A percentile compares a stretch with the other conserved stretches of the same genome.
phyloP scores from a whole-genome alignment of 805 yeast species.

The Ogataea parapolymorpha region DNA sequence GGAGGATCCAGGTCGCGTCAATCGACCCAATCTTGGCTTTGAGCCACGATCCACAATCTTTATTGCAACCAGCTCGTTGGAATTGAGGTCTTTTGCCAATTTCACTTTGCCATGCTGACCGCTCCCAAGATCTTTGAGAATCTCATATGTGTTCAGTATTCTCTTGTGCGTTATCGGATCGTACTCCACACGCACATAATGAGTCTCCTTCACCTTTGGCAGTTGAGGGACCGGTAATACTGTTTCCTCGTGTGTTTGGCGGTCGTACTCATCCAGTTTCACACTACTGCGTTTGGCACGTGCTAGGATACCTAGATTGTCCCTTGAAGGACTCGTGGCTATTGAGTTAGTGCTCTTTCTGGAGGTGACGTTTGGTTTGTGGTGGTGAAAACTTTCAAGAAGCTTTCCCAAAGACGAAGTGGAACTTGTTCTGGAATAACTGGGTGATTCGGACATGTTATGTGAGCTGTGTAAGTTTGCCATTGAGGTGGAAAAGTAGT shows the following conservation, averaged over 20 bases:
- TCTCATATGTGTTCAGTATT: slow-evolving; percentile 85
- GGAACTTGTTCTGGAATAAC: slow-evolving; percentile 23
- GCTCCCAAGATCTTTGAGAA: slow-evolving; percentile 78
- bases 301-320: slow-evolving; percentile 12
- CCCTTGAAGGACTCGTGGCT: slow-evolving; percentile 16
- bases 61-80: slow-evolving; percentile 76
- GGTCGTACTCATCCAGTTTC: slow-evolving; percentile 5
- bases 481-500: slow-evolving; percentile 20
- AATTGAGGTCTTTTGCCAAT: slow-evolving; percentile 71
- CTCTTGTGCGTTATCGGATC: slow-evolving; percentile 84
- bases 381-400: slow-evolving; percentile 15
- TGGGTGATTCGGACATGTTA: slow-evolving; percentile 10
- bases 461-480: slow-evolving; percentile 16
- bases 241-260: slow-evolving; percentile 2
- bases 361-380: slow-evolving; percentile 8
- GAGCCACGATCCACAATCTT: slow-evolving; percentile 82
- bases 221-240: neutral
- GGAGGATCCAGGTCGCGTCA: slow-evolving; percentile 27
- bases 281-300: slow-evolving; percentile 13
- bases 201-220: slow-evolving; percentile 73
- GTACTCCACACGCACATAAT: slow-evolving; percentile 73
- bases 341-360: slow-evolving; percentile 15
- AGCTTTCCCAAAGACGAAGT: slow-evolving; percentile 26
- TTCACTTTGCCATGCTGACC: slow-evolving; percentile 99
- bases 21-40: slow-evolving; percentile 48